Base-by-base conservation (phyloP, 2,329 filamentous ascomycete genomes). In the Ophiosphaerella narmari region DNA sequence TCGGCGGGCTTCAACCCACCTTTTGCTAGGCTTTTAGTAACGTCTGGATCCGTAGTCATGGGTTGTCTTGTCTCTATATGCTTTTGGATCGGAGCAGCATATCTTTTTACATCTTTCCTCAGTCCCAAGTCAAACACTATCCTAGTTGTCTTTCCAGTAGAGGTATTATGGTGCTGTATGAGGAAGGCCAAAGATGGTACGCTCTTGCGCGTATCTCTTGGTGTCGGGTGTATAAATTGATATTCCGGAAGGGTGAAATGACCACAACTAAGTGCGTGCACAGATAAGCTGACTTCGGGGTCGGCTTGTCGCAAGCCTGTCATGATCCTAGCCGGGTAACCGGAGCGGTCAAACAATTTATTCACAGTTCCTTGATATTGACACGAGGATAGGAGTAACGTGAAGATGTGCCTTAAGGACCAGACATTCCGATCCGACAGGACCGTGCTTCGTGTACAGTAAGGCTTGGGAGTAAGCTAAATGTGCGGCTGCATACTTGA, bases 71-170 rank as follows among this genome's bases (percentile, higher is more conserved):
- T 70, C 24, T 72, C 64, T 18, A 81, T 67, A 50, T 83, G 80
- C 18, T 71, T 71, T 49, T 78, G 78, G 43, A 80, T 74, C 3
- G 71, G 65, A 6, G 64, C 54, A 1, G 76, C 68, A 61, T 84
- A 84, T 42, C 70, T 67, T 13, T 63, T 63, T 5, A 77, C 54
- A 31, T 80, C 73, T 42, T 75, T 71, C 44, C 80, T 77, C 26
- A 84, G 60, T 1, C 82, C 81, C 0, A 85, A 71, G 51, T 85
- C 82, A 60, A 84, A 84, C 33, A 84, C 67, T 5, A 83, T 73
- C 45, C 62, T 71, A 54, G 67, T 71, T 1, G 60, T 55, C 23
- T 70, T 70, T 4, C 68, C 67, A 5, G 70, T 69, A 14, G 65
- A 60, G 16, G 62, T 63, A 4, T 75, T 68, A 2, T 70, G 67